Evolutionary conservation across 345 rosid species (phyloP), one percentile per base, ranked within the genome.

Genomic region (Citrus cavaleriei): DNA sequence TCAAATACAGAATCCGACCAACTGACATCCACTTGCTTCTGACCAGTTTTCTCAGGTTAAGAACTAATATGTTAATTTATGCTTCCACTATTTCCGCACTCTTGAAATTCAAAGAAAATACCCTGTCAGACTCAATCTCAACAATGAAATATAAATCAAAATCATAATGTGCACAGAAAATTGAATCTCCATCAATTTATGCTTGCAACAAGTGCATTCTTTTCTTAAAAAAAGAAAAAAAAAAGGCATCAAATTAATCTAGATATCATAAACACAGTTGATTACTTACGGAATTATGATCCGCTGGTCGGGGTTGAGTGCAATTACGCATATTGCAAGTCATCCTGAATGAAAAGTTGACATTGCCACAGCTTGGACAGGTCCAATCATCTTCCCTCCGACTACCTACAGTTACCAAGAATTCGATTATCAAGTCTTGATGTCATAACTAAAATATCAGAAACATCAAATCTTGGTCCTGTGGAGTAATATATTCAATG

Each of bases 321-420:
- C 99, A 96, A 81, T 96, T 96, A 38, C 98, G 99, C 98, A 93
- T 96, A 80, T 96, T 96, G 79, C 99, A 96, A 67, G 99, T 94
- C 49, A 97, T 96, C 88, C 98, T 89, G 73, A 96, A 96, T 3
- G 99, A 94, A 82, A 96, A 96, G 69, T 96, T 96, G 79, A 93
- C 99, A 83, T 96, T 96, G 76, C 95, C 98, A 78, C 99, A 96
- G 76, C 98, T 96, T 4, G 98, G 98, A 67, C 98, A 96, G 40
- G 98, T 94, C 99, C 98, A 97, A 78, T 97, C 99, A 85, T 97
- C 98, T 77, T 97, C 99, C 86, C 99, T 92, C 4, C 99, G 95
- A 68, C 99, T 91, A 38, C 99, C 99, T 97, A 75, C 62, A 71
- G 54, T 77, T 46, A 37, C 54, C 78, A 73, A 67, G 28, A 68